A percentile compares a stretch with the other conserved stretches of the same genome.
These are phyloP conservation scores for Candida silvatica DNA, from an alignment of 805 yeast species.

Conservation along the genomic window DNA sequence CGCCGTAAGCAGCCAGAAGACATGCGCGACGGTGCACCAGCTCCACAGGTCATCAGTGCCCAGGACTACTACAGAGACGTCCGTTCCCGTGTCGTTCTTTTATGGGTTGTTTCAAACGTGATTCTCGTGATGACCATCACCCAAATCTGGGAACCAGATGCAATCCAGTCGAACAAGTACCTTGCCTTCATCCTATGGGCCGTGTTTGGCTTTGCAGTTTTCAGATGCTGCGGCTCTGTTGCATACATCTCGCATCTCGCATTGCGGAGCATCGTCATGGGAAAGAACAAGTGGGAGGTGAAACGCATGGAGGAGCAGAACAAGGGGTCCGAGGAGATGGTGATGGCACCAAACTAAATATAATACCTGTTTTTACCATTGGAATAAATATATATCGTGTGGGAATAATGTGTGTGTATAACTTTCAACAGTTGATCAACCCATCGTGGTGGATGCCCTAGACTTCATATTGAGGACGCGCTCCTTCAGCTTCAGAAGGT, in stretches of 20 bases:
- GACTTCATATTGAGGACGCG: conserved; percentile 20
- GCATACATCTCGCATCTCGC: conserved; percentile 47
- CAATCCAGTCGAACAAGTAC: conserved; percentile 63
- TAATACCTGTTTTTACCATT: not conserved
- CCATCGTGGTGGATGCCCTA: conserved; percentile 7
- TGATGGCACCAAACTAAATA: conserved; percentile 1
- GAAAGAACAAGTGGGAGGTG: conserved; percentile 24
- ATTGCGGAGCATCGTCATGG: conserved; percentile 24
- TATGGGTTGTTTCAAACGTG: conserved; percentile 85
- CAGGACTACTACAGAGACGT: conserved; percentile 93
- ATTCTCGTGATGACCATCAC: conserved; percentile 80
- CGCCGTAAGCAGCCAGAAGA: conserved; percentile 53
- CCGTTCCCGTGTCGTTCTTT: conserved; percentile 88
- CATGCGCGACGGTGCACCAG: conserved; percentile 32
- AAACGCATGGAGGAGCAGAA: conserved; percentile 12
- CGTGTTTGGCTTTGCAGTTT: conserved; percentile 74
- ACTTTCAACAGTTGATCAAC: not conserved
- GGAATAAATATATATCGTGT: not conserved
- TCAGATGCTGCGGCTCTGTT: conserved; percentile 78
- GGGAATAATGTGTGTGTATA: not conserved
- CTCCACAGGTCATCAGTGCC: conserved; percentile 31
- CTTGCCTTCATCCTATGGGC: conserved; percentile 84
- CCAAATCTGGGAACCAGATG: conserved; percentile 67
- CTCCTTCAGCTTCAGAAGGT: conserved; percentile 20
- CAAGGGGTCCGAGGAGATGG: conserved; percentile 1